Base-by-base conservation (phyloP, 257 asterid genomes). In the Ilex aquifolium region DNA sequence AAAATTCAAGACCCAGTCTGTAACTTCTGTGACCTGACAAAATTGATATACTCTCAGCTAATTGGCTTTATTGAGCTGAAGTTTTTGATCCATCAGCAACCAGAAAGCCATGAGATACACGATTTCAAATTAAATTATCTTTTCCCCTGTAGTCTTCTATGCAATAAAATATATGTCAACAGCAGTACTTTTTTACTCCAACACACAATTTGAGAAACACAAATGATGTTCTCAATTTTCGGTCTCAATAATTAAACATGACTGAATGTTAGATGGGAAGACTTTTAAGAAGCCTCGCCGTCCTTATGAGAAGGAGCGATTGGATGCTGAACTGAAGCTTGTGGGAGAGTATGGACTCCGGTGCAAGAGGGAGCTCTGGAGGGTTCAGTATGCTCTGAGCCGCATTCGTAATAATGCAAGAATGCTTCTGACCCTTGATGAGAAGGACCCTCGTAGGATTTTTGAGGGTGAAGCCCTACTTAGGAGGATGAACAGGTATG, bases 291-390 rank as follows among this genome's bases (percentile, higher is more conserved):
- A 87, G 76, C 95, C 96, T 14, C 83, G 95, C 21, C 93, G 95
- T 51, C 95, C 96, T 7, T 89, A 82, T 65, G 96, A 89, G 82
- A 89, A 90, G 84, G 97, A 89, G 66, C 76, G 97, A 3, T 74
- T 90, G 69, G 97, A 90, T 76, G 89, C 97, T 44, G 97, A 90
- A 72, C 72, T 90, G 52, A 90, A 70, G 88, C 88, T 90, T 49
- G 95, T 90, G 42, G 95, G 95, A 32, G 95, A 90, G 57, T 90
- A 84, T 75, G 97, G 94, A 31, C 72, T 87, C 27, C 74, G 97
- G 76, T 86, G 95, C 78, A 86, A 89, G 80, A 84, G 96, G 68
- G 96, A 86, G 82, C 80, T 89, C 12, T 89, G 94, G 97, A 89
- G 97, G 82, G 97, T 89, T 32, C 95, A 89, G 67, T 89, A 86